These are phyloP conservation scores for Aphanomyces invadans DNA, from an alignment of 352 stramenopile genomes.

Conservation along the genomic window DNA sequence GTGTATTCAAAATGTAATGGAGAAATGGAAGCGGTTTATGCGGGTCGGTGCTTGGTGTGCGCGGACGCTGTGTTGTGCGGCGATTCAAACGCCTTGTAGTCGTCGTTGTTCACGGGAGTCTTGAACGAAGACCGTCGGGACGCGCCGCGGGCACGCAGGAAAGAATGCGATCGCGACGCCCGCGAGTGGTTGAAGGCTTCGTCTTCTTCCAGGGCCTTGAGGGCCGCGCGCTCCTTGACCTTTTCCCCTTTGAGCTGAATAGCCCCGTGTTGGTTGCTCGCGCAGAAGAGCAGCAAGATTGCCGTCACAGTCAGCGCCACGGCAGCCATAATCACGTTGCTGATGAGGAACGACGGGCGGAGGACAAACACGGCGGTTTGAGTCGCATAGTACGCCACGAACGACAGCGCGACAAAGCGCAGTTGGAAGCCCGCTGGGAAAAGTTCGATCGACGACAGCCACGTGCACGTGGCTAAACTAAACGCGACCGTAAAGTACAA, in stretches of 20 bases:
- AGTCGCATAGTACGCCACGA: slow-evolving; percentile 64
- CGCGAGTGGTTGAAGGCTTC: slow-evolving; percentile 39
- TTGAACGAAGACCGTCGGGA: slow-evolving; percentile 52
- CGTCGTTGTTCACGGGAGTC: slow-evolving; percentile 45
- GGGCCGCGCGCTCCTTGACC: slow-evolving; percentile 50
- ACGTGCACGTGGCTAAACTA: slow-evolving; percentile 68
- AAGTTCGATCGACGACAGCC: slow-evolving; percentile 76
- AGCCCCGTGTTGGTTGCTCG: slow-evolving; percentile 70
- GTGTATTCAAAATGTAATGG: too few relatives aligned
- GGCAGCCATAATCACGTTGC: slow-evolving; percentile 65
- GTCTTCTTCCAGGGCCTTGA: slow-evolving; percentile 34
- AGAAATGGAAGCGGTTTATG: too few relatives aligned
- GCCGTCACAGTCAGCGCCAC: slow-evolving; percentile 62
- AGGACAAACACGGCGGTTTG: slow-evolving; percentile 56
- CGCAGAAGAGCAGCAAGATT: slow-evolving; percentile 67
- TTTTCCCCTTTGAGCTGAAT: slow-evolving; percentile 84
- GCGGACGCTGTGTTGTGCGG: slow-evolving; percentile 25
- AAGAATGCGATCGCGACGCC: slow-evolving; percentile 69
- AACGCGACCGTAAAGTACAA: slow-evolving; percentile 61
- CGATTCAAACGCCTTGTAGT: slow-evolving; percentile 79
- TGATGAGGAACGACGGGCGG: slow-evolving; percentile 60
- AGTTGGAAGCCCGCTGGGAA: slow-evolving; percentile 72
- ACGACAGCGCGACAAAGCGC: slow-evolving; percentile 63
- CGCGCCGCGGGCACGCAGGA: slow-evolving; percentile 59
- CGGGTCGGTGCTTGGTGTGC: background rate